Percentiles rank a stretch among this genome's conserved stretches.
These are phyloP conservation scores for Stellera chamaejasme DNA, from an alignment of 345 rosid species.

Conservation along the genomic window DNA sequence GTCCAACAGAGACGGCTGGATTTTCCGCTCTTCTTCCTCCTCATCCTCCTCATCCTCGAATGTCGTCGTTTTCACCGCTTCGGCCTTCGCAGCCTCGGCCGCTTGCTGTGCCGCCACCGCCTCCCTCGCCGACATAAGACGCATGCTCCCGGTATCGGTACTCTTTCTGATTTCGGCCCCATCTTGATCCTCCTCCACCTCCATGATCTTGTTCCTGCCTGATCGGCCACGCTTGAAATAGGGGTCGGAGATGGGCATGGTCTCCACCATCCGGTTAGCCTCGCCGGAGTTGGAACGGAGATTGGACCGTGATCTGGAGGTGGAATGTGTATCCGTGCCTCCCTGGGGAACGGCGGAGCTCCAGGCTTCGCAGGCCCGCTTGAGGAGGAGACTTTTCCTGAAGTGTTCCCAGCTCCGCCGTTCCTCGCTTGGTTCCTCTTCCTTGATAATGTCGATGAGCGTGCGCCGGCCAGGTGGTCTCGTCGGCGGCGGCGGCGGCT, in stretches of 20 bases:
- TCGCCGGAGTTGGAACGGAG: constrained; percentile 18
- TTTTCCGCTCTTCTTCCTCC: constrained; percentile 34
- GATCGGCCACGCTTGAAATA: constrained; percentile 2
- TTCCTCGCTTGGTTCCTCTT: constrained; percentile 56
- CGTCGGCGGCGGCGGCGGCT: background rate
- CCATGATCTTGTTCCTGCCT: background rate
- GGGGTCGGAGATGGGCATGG: constrained; percentile 2
- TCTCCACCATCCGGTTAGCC: constrained; percentile 23
- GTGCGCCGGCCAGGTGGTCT: constrained; percentile 7
- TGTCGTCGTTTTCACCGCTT: too few relatives aligned
- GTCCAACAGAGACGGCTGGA: constrained; percentile 66
- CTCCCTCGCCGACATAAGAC: too few relatives aligned
- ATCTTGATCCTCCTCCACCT: too few relatives aligned
- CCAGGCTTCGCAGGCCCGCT: constrained; percentile 66
- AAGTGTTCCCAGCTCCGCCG: constrained; percentile 69
- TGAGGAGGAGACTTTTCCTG: constrained; percentile 61
- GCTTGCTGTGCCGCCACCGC: too few relatives aligned
- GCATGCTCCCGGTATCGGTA: too few relatives aligned
- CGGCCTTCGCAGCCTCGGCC: too few relatives aligned
- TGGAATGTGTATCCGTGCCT: constrained; percentile 28
- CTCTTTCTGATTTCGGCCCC: too few relatives aligned
- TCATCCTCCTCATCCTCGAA: background rate
- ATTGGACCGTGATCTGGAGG: constrained; percentile 32
- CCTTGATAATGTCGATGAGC: constrained; percentile 24
- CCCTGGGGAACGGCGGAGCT: constrained; percentile 39